phyloP scores from a whole-genome alignment of 805 yeast species.

The Yarrowia sp. region DNA sequence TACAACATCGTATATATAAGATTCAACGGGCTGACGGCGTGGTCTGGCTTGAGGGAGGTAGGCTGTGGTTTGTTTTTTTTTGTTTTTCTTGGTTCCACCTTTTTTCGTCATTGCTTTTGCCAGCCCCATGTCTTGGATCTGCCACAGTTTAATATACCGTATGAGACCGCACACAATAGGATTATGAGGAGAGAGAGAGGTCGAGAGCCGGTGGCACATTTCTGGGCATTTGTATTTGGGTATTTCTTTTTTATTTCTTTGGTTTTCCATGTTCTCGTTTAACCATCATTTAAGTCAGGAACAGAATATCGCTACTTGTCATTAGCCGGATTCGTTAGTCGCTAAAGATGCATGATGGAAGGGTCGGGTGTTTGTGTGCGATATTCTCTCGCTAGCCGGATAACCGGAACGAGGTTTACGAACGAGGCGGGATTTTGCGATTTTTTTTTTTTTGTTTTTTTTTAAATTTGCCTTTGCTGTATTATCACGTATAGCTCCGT shows the following conservation, averaged over 20 bases:
- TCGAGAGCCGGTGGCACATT: too few relatives aligned
- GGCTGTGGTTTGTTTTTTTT: neutral
- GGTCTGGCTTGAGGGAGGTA: too few relatives aligned
- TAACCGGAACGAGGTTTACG: neutral
- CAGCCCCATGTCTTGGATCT: conserved; percentile 16
- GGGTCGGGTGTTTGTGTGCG: neutral
- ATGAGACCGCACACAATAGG: conserved; percentile 25
- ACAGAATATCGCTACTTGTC: neutral
- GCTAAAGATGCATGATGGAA: conserved; percentile 5
- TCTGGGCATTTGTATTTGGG: too few relatives aligned
- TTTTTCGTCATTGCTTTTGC: conserved; percentile 2
- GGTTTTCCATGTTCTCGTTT: too few relatives aligned
- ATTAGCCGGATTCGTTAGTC: neutral
- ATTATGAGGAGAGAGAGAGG: neutral
- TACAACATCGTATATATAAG: neutral
- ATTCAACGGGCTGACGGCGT: conserved; percentile 3
- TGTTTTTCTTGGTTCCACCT: neutral
- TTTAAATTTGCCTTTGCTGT: neutral
- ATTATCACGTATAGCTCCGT: conserved; percentile 26
- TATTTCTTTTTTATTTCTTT: too few relatives aligned
- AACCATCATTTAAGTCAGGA: neutral
- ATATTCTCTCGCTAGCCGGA: conserved; percentile 10
- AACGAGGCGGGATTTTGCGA: neutral
- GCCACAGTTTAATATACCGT: conserved; percentile 13
- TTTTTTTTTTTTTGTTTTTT: neutral